phyloP scores from a whole-genome alignment of 495 filamentous ascomycete genomes.

The Lophiostoma macrostomum region DNA sequence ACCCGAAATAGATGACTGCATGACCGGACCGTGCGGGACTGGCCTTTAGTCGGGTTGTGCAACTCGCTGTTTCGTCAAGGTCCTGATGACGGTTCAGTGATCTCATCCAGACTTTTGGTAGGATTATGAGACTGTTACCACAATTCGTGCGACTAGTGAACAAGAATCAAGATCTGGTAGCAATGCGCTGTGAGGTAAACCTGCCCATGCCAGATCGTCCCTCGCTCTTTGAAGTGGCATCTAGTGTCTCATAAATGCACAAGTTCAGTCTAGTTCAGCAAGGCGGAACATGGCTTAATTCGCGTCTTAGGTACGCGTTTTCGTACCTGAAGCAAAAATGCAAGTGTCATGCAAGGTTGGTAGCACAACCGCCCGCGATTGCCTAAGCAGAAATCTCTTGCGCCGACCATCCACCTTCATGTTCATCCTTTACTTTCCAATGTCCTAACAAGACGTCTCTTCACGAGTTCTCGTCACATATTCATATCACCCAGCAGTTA shows the following conservation, averaged over 20 bases:
- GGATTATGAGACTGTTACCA: too few relatives aligned
- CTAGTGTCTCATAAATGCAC: constrained; percentile 17
- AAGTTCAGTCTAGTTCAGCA: constrained; percentile 7
- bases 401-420: neutral
- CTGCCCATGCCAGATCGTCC: neutral
- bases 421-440: neutral
- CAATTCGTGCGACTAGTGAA: too few relatives aligned
- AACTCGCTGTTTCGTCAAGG: neutral
- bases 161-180: too few relatives aligned
- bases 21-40: too few relatives aligned
- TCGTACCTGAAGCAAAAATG: constrained; percentile 27
- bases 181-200: neutral
- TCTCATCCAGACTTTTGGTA: too few relatives aligned
- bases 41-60: too few relatives aligned
- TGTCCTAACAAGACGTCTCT: too few relatives aligned
- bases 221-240: constrained; percentile 13
- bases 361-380: constrained; percentile 1
- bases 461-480: too few relatives aligned
- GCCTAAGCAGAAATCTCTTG: too few relatives aligned
- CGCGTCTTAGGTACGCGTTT: constrained; percentile 19
- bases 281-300: constrained; percentile 6
- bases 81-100: too few relatives aligned
- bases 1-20: constrained; percentile 56
- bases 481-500: too few relatives aligned
- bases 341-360: constrained; percentile 28